These are phyloP conservation scores for Colletotrichum sp. DNA, from an alignment of 2,329 filamentous ascomycete genomes.

Conservation along the genomic window DNA sequence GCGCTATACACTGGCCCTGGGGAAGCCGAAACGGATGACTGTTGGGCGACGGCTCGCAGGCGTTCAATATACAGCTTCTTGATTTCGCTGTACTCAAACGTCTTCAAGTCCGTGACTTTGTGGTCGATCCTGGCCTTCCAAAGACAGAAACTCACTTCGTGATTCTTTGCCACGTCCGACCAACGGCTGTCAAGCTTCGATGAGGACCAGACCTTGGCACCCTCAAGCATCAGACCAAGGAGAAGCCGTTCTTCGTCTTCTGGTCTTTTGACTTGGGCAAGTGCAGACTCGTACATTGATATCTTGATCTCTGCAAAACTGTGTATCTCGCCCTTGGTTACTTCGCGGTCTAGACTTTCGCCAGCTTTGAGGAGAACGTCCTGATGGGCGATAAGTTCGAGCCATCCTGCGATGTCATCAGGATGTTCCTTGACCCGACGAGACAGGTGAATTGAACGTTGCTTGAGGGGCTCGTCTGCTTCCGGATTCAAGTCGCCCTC, in stretches of 20 bases:
- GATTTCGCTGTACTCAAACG: conserved; percentile 72
- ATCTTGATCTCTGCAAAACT: conserved; percentile 82
- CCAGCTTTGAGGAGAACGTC: conserved; percentile 65
- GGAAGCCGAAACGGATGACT: background rate
- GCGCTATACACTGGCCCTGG: background rate
- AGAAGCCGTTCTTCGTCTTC: conserved; percentile 65
- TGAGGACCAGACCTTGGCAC: conserved; percentile 70
- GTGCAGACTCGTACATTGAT: conserved; percentile 78
- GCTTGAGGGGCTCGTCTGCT: conserved; percentile 50
- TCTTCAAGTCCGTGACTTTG: conserved; percentile 69
- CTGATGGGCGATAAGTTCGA: conserved; percentile 81
- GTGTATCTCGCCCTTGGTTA: conserved; percentile 64
- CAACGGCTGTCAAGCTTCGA: conserved; percentile 17
- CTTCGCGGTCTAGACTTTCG: conserved; percentile 45
- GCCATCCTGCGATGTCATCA: conserved; percentile 73
- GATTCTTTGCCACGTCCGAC: conserved; percentile 51
- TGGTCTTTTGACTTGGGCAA: conserved; percentile 57
- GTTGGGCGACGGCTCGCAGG: conserved; percentile 23
- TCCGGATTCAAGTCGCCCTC: conserved; percentile 36
- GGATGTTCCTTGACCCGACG: conserved; percentile 70
- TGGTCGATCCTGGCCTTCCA: conserved; percentile 80
- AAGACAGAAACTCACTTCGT: conserved; percentile 63
- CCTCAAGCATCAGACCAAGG: conserved; percentile 75
- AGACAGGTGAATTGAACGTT: conserved; percentile 66
- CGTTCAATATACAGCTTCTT: conserved; percentile 65